Base-by-base conservation (phyloP, 2,329 filamentous ascomycete species). In the Stagonosporopsis vannaccii region DNA sequence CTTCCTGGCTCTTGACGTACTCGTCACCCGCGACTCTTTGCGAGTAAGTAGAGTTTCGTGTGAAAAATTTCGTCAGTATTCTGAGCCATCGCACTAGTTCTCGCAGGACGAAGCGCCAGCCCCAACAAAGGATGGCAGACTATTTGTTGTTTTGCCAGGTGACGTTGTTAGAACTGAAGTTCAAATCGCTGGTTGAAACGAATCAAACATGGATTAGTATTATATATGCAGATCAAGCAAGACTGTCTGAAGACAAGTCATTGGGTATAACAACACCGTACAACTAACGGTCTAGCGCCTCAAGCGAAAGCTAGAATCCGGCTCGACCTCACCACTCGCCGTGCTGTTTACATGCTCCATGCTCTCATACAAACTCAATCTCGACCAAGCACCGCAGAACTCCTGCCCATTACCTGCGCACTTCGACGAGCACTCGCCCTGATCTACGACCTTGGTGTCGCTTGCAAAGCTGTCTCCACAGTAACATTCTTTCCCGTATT, bases 341-440 rank as follows among this genome's bases (percentile, higher is more conserved):
- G 52, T 56, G 20, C 41, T 43, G n/a, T 56, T 45, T 9, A 50
- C 52, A 41, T 56, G 52, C n/a, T 45, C 52, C 52, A 56, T 46
- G 19, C 55, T 55, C 51, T 60, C 51, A 92, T 45, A 68, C 48
- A 65, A n/a, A 49, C 45, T 65, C 55, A 69, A 36, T 22, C 66
- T 52, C 46, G 63, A 43, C 20, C 52, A 61, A 6, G 51, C 62
- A 17, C 67, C 67, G 47, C 67, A 68, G 26, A 56, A 61, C 57
- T 67, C 51, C 3, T n/a, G 36, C 5, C 26, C 48, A 43, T 65
- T 40, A 15, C 66, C 66, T 2, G 26, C 40, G 35, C 67, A 70
- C 30, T 56, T 19, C 36, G 61, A 54, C 15, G 46, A 50, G 39
- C 67, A 70, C 23, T 70, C 62, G 2, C 36, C 36, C 46, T 68